Percentiles rank a stretch among this genome's conserved stretches.
These are phyloP conservation scores for Solanum sitiens DNA, from an alignment of 257 asterid genomes.

Conservation along the genomic window DNA sequence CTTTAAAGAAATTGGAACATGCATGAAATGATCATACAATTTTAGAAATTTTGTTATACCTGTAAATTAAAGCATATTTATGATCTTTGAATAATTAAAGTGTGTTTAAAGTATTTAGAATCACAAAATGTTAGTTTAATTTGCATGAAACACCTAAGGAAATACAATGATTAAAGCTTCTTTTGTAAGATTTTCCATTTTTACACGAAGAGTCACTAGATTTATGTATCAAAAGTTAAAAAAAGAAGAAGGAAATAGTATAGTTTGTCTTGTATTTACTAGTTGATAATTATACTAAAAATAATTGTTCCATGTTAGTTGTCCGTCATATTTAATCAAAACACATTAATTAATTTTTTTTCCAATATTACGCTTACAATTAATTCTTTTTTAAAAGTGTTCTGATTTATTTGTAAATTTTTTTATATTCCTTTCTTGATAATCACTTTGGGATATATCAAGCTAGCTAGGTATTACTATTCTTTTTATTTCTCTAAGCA, in stretches of 20 bases:
- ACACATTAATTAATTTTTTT: too few relatives aligned
- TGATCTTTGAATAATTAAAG: slow-evolving; percentile 17
- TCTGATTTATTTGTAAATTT: too few relatives aligned
- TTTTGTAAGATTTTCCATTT: neutral
- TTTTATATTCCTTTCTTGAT: slow-evolving; percentile 45
- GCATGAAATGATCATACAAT: neutral
- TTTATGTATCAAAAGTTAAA: neutral
- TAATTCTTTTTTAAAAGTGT: too few relatives aligned
- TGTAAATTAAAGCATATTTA: neutral
- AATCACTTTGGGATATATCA: slow-evolving; percentile 14
- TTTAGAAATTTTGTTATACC: neutral
- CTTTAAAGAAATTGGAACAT: slow-evolving; percentile 5
- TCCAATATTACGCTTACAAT: too few relatives aligned
- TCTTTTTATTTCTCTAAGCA: neutral
- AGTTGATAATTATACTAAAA: neutral
- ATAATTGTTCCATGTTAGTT: too few relatives aligned
- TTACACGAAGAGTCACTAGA: neutral
- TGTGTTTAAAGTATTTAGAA: slow-evolving; percentile 3
- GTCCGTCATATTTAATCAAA: too few relatives aligned
- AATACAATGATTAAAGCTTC: neutral
- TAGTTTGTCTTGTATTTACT: neutral
- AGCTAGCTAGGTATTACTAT: neutral
- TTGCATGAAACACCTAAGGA: neutral
- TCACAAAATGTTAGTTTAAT: neutral
- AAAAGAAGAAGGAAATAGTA: neutral